Base-by-base conservation (phyloP, 306 rosid species). In the Castanea sativa region DNA sequence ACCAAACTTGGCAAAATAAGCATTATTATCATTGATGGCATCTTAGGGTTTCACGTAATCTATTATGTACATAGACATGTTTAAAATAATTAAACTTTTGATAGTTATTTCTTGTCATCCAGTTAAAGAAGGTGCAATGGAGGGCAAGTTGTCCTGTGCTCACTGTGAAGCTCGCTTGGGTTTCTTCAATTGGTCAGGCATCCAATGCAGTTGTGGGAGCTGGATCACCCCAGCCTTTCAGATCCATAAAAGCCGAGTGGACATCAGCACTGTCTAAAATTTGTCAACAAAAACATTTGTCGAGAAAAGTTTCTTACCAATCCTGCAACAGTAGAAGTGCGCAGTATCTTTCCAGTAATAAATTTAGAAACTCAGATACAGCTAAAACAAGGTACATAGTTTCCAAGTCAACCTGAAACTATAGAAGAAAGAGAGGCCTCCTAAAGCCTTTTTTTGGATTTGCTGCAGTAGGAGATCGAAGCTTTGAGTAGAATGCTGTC, bases 211-310 rank as follows among this genome's bases (percentile, higher is more conserved):
- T 83, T 93, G 99, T 1, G 99, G 97, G 73, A 93, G 98, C 86
- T 95, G 99, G 99, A 91, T 95, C 85, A 91, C 96, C 65, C 99
- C 99, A 0, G 99, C 96, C 67, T 95, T 95, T 87, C 99, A 95
- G 86, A 92, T 95, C 65, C 99, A 95, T 70, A 91, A 86, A 88
- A 78, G 91, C 84, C 90, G 99, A 70, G 92, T 95, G 58, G 99
- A 95, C 74, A 57, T 80, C 76, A 88, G 97, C 83, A 86, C 81
- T 23, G 55, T 87, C 83, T 94, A 83, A 86, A 67, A 78, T 77
- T 75, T 77, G 61, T 23, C 72, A n/a, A 52, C 61, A 29, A 43
- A 56, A 53, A 38, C 45, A 7, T 77, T 63, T 77, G 61, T 33
- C 72, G 13, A 57, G 73, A 29, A 43, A 56, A 53, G 70, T 20